Evolutionary conservation across 1,284 basidiomycete genomes (phyloP), one percentile per base, ranked within the genome.

Genomic region (Ustilago tritici): DNA sequence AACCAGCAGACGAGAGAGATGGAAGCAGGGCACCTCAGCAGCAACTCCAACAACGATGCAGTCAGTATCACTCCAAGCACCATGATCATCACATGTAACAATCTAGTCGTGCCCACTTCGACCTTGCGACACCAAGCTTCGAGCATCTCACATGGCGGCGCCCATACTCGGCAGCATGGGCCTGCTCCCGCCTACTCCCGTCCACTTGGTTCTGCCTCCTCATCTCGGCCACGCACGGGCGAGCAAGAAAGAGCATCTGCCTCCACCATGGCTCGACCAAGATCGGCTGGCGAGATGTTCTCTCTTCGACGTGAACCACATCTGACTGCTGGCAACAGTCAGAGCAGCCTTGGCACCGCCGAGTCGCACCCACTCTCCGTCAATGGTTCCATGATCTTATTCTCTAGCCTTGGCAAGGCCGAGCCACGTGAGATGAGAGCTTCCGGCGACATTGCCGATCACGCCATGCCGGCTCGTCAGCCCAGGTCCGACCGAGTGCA

Each of bases 1-100:
- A 47, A 54, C n/a, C 70, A 73, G 17, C 70, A 73, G 36, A 55
- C 72, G 59, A 62, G 68, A 28, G 61, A 62, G 23, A 65, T 76
- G 58, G 73, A 76, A 49, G 50, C 73, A 11, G 73, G 68, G 15
- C 57, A 59, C 10, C 46, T 55, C 2, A 28, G 34, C 23, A 34
- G 17, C 1, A 19, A 62, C 34, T 11, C 19, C 10, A 23, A 38
- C 31, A n/a, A 35, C 0, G 60, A 63, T 15, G 34, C 40, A 4
- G 34, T 40, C 8, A 61, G 69, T 36, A 58, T 63, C 14, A 34
- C 56, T 9, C 55, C 62, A 3, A 61, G 59, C 58, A 70, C 68
- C 3, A 65, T 70, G 58, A 32, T 71, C 56, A 71, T 71, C 31
- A 43, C 59, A 9, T 64, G 69, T 46, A 55, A 47, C 60, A 66